These are phyloP conservation scores for Yamadazyma takamatsuzukensis DNA, from an alignment of 805 yeast species.

Conservation along the genomic window DNA sequence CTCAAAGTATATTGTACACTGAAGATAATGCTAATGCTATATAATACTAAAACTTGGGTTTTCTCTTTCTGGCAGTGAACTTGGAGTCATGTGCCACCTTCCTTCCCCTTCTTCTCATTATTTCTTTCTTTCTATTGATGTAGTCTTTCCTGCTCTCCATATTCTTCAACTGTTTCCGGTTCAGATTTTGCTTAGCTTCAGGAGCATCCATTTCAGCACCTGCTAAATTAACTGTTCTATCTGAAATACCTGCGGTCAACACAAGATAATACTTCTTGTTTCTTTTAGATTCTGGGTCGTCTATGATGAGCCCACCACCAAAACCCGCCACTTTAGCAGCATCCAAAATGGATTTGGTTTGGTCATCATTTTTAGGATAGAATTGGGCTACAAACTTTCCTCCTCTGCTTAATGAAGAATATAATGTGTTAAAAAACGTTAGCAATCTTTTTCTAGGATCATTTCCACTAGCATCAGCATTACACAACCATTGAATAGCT, in stretches of 20 bases:
- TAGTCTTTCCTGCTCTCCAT: conserved; percentile 76
- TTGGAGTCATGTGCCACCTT: conserved; percentile 85
- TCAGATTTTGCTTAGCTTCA: conserved; percentile 35
- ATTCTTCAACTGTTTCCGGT: conserved; percentile 48
- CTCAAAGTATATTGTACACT: too few relatives aligned
- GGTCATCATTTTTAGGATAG: conserved; percentile 88
- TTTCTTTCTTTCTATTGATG: conserved; percentile 86
- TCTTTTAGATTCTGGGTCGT: conserved; percentile 88
- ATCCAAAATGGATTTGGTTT: conserved; percentile 68
- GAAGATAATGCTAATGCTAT: too few relatives aligned
- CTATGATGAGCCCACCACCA: conserved; percentile 92
- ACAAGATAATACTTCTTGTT: conserved; percentile 90
- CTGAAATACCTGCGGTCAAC: conserved; percentile 80
- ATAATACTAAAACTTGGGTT: conserved; percentile 35
- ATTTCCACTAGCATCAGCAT: conserved; percentile 78
- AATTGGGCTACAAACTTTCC: conserved; percentile 98
- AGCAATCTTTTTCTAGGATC: conserved; percentile 82
- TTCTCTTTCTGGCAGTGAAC: conserved; percentile 77
- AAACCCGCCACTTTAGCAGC: conserved; percentile 95
- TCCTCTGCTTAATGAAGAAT: conserved; percentile 83
- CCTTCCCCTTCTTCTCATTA: conserved; percentile 89
- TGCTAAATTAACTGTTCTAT: conserved; percentile 67
- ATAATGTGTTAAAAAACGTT: conserved; percentile 83
- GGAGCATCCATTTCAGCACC: conserved; percentile 81
- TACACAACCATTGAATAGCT: conserved; percentile 97